A percentile compares a stretch with the other conserved stretches of the same genome.
Evolutionary conservation across 2,329 filamentous ascomycete genomes (phyloP).

Genomic region (Aspergillus caelatus): DNA sequence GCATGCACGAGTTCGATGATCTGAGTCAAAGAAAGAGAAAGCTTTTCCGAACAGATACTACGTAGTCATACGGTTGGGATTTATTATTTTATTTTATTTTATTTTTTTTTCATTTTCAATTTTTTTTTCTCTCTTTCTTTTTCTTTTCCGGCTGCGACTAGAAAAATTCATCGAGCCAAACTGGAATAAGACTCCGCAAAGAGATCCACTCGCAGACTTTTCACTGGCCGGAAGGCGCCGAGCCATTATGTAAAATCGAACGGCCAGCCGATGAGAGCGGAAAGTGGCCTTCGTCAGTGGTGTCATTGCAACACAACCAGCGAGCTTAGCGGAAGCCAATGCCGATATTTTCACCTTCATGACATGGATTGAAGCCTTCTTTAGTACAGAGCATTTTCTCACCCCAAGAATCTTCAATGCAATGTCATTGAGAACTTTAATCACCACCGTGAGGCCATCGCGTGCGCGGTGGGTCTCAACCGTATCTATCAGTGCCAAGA

Average conservation of each 20-base stretch:
- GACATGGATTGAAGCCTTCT: background rate
- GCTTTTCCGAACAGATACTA: background rate
- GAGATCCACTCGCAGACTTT: background rate
- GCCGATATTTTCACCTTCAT: background rate
- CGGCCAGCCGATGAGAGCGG: background rate
- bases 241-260: background rate
- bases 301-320: background rate
- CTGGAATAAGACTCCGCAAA: background rate
- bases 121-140: background rate
- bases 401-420: background rate
- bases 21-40: background rate
- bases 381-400: background rate
- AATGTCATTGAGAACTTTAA: background rate
- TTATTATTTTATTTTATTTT: background rate
- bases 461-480: background rate
- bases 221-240: background rate
- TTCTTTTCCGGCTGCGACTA: conserved; percentile 16
- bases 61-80: background rate
- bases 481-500: background rate
- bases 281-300: background rate
- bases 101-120: background rate
- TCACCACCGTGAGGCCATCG: background rate
- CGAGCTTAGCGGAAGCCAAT: background rate
- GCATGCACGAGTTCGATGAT: background rate
- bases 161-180: background rate